Evolutionary conservation across 202 grass and related monocot genomes (phyloP), one percentile per base, ranked within the genome.

Genomic region (Digitaria exilis): DNA sequence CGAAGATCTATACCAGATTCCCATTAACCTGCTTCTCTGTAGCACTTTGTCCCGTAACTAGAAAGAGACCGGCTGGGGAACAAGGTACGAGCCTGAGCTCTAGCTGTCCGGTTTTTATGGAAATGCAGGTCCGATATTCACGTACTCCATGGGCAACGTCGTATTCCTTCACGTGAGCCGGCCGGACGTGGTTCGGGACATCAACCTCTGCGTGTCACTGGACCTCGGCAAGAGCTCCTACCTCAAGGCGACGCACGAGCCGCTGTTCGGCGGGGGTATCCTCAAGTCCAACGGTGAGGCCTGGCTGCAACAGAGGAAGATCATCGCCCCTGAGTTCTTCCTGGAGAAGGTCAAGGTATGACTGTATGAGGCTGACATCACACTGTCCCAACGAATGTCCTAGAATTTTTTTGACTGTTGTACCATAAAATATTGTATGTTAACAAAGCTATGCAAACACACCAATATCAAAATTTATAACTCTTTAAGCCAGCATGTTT

Each of bases 241-340:
- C 76, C 81, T 98, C 59, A 98, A 92, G 85, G 94, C 92, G 45
- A 94, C 91, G 9, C 96, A 98, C 62, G 93, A 98, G 81, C 93
- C 96, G 2, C 87, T 98, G 17, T 95, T 98, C 15, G 96, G 96
- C 6, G 49, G 78, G 13, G 96, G 93, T 39, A 98, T 98, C 24
- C 91, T 98, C 78, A 98, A 98, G 62, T 93, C 96, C 64, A 98
- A 93, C 73, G 96, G 96, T 0, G 73, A 81, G 54, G 80, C 80
- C 0, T 98, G 96, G 93, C 69, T 81, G 30, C 87, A 98, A 74
- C 96, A 98, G 74, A 87, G 96, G 54, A 98, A 87, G 78, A 89
- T 98, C 87, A 98, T 98, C 29, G 96, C 96, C 4, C 96, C 93
- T 0, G 88, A 95, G 74, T 98, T 98, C 89, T 96, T 95, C 69